Conservation (phyloP, 257 asterid species). For the Rehmannia glutinosa region DNA sequence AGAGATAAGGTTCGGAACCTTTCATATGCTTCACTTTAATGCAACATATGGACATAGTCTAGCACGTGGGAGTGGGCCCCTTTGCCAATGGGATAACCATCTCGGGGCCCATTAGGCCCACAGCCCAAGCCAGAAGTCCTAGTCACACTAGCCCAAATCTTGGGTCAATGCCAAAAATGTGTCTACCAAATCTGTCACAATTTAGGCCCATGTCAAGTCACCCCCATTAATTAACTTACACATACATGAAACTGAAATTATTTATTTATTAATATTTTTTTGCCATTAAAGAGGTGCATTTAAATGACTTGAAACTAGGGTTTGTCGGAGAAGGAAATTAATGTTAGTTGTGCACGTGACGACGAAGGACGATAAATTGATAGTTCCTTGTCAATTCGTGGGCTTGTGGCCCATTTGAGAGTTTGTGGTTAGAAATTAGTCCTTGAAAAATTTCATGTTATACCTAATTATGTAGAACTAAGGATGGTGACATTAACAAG, state of each 20-base stretch:
- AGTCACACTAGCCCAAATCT: conserved; percentile 13
- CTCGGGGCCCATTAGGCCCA: conserved; percentile 28
- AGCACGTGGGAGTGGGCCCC: conserved; percentile 37
- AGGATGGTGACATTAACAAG: no score
- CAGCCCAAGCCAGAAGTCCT: conserved; percentile 13
- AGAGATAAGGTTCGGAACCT: conserved; percentile 32
- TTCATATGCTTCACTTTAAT: conserved; percentile 30
- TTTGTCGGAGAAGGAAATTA: conserved; percentile 12
- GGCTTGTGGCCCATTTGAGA: conserved; percentile 18
- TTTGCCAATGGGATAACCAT: not conserved
- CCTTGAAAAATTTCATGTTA: not conserved
- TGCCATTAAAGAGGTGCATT: no score
- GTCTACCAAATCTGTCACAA: conserved; percentile 18
- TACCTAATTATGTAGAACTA: no score
- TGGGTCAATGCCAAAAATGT: conserved; percentile 19
- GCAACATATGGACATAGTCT: conserved; percentile 19
- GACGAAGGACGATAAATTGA: conserved; percentile 20
- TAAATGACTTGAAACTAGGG: no score
- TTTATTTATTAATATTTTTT: no score
- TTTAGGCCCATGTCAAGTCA: conserved; percentile 22
- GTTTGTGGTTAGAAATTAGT: not conserved
- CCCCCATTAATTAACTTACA: not conserved
- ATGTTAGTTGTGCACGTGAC: conserved; percentile 23
- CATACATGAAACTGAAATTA: not conserved
- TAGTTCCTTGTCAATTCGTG: conserved; percentile 34